Base-by-base conservation (phyloP, 352 stramenopile species). In the Aphanomyces cochlioides region DNA sequence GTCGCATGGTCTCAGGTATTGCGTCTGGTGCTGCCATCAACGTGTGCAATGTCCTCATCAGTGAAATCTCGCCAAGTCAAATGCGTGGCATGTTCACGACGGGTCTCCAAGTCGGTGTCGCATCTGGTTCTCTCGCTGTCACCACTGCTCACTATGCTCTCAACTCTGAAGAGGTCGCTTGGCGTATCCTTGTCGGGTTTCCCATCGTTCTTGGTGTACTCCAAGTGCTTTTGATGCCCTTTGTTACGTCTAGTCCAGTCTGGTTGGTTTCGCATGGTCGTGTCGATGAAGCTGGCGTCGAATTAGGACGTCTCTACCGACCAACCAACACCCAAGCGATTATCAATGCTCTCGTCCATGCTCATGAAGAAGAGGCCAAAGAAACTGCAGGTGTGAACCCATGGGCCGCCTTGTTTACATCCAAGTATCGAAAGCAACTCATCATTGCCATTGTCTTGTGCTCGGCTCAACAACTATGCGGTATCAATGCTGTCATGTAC, bases 401-500 rank as follows among this genome's bases (percentile, higher is more conserved):
- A 34, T 66, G 57, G 57, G 47, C 21, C 21, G 19, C 57, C 41
- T 34, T 66, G 8, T 76, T 85, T 65, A 79, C 75, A 7, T 63
- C 73, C 0, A 59, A 74, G 19, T 77, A 82, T 63, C 73, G 76
- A 19, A 74, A 71, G 36, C 82, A 90, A 57, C 73, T 84, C 1
- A 72, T 84, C 4, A 76, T 74, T 34, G 80, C 80, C 3, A 72
- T 88, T 34, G 69, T 74, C 7, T 66, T 87, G 19, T 74, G 76
- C 7, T 67, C 67, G 48, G 75, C 75, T 8, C 80, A 87, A 45
- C 81, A 89, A 50, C 74, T 89, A 47, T 83, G 81, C 0, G 83
- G 83, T 13, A 85, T 90, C 57, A 88, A 88, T 72, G 74, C 78
- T 19, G 73, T 83, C 19, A 82, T 82, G 56, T 81, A 77, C 71